Percentiles rank a stretch among this genome's conserved stretches.
These are phyloP conservation scores for Streptanthus diversifolius DNA, from an alignment of 345 rosid species.

Conservation along the genomic window DNA sequence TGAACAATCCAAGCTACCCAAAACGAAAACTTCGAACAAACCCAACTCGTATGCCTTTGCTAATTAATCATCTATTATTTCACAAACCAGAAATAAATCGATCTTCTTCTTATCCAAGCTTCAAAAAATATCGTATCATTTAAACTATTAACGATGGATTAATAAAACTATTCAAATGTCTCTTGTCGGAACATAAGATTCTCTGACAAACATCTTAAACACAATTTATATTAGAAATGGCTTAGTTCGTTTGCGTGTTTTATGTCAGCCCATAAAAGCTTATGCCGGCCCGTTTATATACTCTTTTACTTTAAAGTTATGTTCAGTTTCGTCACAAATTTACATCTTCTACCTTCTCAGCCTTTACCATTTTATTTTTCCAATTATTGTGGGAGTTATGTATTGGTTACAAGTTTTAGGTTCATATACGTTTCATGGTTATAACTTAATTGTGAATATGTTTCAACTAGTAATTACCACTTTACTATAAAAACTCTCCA, in stretches of 20 bases:
- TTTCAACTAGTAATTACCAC: neutral
- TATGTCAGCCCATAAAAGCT: slow-evolving; percentile 11
- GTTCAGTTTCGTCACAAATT: neutral
- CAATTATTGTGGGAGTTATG: too few species aligned
- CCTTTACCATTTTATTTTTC: too few species aligned
- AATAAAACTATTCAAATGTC: neutral
- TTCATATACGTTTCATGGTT: too few species aligned
- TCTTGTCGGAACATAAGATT: neutral
- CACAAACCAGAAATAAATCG: neutral
- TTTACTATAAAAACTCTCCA: neutral
- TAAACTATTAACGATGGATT: neutral
- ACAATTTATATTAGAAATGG: neutral
- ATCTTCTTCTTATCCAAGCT: neutral
- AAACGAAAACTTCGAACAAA: too few species aligned
- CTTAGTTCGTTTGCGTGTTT: slow-evolving; percentile 1
- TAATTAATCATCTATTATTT: too few species aligned
- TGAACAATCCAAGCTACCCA: too few species aligned
- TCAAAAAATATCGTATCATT: neutral
- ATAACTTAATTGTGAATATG: too few species aligned
- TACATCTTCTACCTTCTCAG: neutral
- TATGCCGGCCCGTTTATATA: neutral
- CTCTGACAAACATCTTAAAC: neutral
- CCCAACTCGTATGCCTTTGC: too few species aligned
- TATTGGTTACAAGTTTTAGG: too few species aligned
- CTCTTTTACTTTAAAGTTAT: neutral